Evolutionary conservation across 768 basidiomycete species (phyloP).

Genomic region (Suillus tomentosus): DNA sequence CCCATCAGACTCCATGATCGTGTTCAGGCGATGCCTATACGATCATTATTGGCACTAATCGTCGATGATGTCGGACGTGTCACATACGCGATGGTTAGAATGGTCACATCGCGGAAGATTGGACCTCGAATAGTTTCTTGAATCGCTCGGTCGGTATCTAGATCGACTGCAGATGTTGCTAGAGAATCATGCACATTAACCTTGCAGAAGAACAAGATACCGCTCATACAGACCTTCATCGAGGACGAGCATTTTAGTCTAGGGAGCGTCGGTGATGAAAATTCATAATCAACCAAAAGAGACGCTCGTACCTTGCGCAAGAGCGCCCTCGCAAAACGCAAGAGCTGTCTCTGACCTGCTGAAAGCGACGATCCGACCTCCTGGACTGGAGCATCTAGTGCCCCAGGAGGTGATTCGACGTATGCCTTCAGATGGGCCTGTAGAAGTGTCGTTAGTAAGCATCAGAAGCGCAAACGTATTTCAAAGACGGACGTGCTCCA

Average conservation of each 20-base stretch:
- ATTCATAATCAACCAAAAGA: neutral
- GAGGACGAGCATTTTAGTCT: conserved; percentile 88
- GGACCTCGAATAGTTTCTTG: conserved; percentile 86
- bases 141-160: conserved; percentile 87
- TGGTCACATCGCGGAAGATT: conserved; percentile 76
- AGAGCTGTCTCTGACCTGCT: conserved; percentile 81
- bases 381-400: conserved; percentile 70
- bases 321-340: conserved; percentile 88
- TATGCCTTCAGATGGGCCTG: conserved; percentile 71
- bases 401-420: conserved; percentile 64
- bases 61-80: too few relatives aligned
- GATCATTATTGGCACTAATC: conserved; percentile 6
- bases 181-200: conserved; percentile 10
- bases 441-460: conserved; percentile 4
- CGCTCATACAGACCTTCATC: conserved; percentile 68
- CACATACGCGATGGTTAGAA: conserved; percentile 82
- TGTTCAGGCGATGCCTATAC: conserved; percentile 74
- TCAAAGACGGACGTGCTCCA: conserved; percentile 54
- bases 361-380: conserved; percentile 85
- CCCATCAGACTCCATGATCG: conserved; percentile 79
- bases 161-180: conserved; percentile 89
- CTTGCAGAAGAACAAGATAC: neutral
- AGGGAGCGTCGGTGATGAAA: neutral
- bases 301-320: conserved; percentile 59
- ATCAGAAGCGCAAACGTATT: neutral